A percentile compares a stretch with the other conserved stretches of the same genome.
Evolutionary conservation across 139 green algal genomes (phyloP).

Genomic region (Volvox reticuliferus): DNA sequence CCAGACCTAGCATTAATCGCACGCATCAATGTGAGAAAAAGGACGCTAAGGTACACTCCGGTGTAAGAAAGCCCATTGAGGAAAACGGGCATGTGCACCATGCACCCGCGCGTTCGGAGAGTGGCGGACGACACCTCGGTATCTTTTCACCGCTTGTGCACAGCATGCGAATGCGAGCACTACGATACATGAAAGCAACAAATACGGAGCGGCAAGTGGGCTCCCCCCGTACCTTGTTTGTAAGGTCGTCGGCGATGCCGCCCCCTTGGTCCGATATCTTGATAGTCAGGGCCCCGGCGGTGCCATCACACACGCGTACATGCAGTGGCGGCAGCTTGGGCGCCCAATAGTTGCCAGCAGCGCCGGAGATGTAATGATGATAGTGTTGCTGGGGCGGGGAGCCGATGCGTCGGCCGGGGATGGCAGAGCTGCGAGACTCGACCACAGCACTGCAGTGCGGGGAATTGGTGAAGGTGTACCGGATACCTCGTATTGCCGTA

Average conservation of each 20-base stretch:
- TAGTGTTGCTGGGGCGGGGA: background rate
- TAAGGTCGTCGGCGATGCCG: constrained; percentile 72
- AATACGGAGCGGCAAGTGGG: too few relatives aligned
- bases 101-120: too few relatives aligned
- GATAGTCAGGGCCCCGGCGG: constrained; percentile 65
- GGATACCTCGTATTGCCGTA: too few relatives aligned
- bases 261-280: constrained; percentile 85
- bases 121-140: too few relatives aligned
- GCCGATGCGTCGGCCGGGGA: background rate
- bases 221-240: constrained; percentile 57
- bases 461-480: background rate
- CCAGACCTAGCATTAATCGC: constrained; percentile 65
- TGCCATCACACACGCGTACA: constrained; percentile 80
- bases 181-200: too few relatives aligned
- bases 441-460: constrained; percentile 62
- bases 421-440: constrained; percentile 49
- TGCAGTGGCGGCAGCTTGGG: constrained; percentile 69
- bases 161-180: too few relatives aligned
- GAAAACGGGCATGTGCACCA: too few relatives aligned
- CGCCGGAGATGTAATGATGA: background rate
- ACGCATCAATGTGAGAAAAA: too few relatives aligned
- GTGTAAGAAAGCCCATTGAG: too few relatives aligned
- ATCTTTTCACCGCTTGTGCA: too few relatives aligned
- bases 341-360: background rate
- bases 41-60: too few relatives aligned